A percentile compares a stretch with the other conserved stretches of the same genome.
Conservation (phyloP, 192 early-diverging fungal species). For the Podochytrium sp. region DNA sequence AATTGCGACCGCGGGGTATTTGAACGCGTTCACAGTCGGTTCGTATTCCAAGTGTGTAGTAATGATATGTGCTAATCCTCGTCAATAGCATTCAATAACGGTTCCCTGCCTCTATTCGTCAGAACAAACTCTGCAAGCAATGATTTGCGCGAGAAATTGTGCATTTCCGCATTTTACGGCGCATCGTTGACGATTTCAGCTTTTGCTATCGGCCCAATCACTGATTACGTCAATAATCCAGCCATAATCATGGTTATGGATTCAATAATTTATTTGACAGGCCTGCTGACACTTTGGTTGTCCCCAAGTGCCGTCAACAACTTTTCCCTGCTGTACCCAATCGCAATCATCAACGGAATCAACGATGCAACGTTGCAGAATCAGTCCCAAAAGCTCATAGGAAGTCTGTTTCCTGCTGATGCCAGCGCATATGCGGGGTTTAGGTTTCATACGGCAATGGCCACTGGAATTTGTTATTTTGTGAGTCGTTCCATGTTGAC, state of each 20-base stretch:
- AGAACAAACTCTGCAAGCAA: neutral
- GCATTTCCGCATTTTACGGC: conserved; percentile 11
- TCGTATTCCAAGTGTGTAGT: neutral
- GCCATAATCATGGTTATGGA: conserved; percentile 14
- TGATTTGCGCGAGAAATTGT: conserved; percentile 14
- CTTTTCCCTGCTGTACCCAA: conserved; percentile 6
- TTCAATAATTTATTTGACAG: neutral
- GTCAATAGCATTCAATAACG: conserved; percentile 28
- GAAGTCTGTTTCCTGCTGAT: conserved; percentile 15
- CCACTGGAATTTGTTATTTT: conserved; percentile 24
- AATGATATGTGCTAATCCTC: too few relatives aligned
- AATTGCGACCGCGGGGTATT: conserved; percentile 8
- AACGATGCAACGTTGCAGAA: conserved; percentile 26
- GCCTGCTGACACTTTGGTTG: conserved; percentile 21
- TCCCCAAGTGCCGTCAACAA: conserved; percentile 9
- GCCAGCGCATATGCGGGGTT: conserved; percentile 27
- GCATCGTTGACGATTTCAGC: neutral
- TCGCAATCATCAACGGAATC: conserved; percentile 7
- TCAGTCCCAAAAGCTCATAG: conserved; percentile 23
- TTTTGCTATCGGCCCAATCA: conserved; percentile 30
- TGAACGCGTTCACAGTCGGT: conserved; percentile 25
- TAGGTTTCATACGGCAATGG: conserved; percentile 11
- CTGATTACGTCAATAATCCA: conserved; percentile 18
- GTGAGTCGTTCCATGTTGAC: conserved; percentile 6
- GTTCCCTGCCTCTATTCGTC: conserved; percentile 22